phyloP scores from a whole-genome alignment of 2,329 filamentous ascomycete genomes.

The Colletotrichum liriopes region DNA sequence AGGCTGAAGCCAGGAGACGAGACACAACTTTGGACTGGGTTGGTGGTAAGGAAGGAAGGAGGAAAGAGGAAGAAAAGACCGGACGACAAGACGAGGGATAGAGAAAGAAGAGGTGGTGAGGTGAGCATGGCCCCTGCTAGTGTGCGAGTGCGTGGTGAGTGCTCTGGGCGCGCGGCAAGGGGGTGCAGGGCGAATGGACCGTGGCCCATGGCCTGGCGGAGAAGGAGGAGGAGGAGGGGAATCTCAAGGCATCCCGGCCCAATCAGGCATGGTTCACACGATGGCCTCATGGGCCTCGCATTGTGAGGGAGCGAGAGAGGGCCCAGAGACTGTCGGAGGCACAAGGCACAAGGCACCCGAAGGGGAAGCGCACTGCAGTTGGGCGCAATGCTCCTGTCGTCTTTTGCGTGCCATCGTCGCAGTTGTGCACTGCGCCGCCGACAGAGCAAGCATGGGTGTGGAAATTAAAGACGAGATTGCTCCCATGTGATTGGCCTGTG shows the following conservation, averaged over 20 bases:
- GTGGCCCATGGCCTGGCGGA: constrained; percentile 18
- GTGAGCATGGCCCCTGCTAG: constrained; percentile 28
- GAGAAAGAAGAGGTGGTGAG: constrained; percentile 38
- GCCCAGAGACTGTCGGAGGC: constrained; percentile 4
- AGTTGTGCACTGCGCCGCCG: constrained; percentile 40
- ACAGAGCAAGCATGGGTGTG: constrained; percentile 32
- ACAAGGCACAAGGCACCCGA: neutral
- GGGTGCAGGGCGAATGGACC: constrained; percentile 28
- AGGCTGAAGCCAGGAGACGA: constrained; percentile 42
- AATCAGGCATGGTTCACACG: constrained; percentile 6
- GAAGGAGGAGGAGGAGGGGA: neutral
- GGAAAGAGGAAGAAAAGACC: constrained; percentile 32
- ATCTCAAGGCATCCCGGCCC: neutral
- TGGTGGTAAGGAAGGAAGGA: constrained; percentile 35
- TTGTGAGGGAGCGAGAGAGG: constrained; percentile 4
- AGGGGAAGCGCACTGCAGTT: constrained; percentile 29
- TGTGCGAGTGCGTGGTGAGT: constrained; percentile 15
- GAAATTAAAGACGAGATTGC: constrained; percentile 40
- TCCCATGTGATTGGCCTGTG: constrained; percentile 16
- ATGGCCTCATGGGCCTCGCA: constrained; percentile 13
- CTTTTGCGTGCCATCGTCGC: constrained; percentile 36
- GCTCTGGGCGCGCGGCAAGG: constrained; percentile 42
- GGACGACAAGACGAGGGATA: constrained; percentile 38
- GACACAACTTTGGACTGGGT: constrained; percentile 36
- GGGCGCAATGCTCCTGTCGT: constrained; percentile 34